Conservation (phyloP, 2,329 filamentous ascomycete genomes). For the Sclerotinia borealis region DNA sequence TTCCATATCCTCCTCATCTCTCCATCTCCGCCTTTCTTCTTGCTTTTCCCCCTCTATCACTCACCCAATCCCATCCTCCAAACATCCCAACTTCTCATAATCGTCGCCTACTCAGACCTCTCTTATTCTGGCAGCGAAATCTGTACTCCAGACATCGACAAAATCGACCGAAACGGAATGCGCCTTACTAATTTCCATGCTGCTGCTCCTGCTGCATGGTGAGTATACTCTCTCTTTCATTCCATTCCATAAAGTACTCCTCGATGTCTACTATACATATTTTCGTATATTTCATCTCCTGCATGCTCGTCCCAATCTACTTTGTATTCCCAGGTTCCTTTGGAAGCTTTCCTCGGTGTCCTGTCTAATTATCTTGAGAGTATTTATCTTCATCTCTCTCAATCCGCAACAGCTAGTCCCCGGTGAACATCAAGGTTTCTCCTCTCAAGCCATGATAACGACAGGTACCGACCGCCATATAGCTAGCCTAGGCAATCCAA, state of each 20-base stretch:
- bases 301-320: too few species aligned
- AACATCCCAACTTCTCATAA: constrained; percentile 39
- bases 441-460: constrained; percentile 46
- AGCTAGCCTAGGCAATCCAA: constrained; percentile 35
- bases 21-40: neutral
- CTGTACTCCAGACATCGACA: constrained; percentile 50
- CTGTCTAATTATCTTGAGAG: neutral
- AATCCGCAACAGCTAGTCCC: neutral
- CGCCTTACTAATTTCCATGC: constrained; percentile 55
- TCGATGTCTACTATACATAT: too few species aligned
- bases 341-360: neutral
- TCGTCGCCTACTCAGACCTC: constrained; percentile 42
- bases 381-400: neutral
- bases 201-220: constrained; percentile 51
- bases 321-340: too few species aligned
- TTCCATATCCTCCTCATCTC: neutral
- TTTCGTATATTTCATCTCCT: too few species aligned
- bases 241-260: too few species aligned
- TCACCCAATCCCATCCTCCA: neutral
- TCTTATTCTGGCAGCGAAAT: constrained; percentile 52
- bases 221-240: neutral
- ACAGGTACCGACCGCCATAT: constrained; percentile 51
- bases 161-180: constrained; percentile 43
- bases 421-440: neutral
- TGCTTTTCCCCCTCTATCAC: neutral